Conservation (phyloP, 2,329 filamentous ascomycete genomes). For the Fusarium multiceps region DNA sequence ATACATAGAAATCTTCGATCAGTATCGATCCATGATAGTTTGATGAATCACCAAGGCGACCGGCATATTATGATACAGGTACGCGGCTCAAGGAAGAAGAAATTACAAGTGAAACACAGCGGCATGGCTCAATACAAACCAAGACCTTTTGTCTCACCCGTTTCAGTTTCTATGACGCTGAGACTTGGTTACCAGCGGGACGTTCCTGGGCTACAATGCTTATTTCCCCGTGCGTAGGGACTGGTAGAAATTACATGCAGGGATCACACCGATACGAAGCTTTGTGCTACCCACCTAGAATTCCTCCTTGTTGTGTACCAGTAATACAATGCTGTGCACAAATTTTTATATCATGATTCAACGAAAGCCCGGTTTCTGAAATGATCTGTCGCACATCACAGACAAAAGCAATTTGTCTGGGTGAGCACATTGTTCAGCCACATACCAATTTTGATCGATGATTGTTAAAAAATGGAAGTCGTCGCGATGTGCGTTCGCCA, state of each 20-base stretch:
- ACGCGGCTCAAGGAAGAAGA: not conserved
- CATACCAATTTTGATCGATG: not conserved
- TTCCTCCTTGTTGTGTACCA: not conserved
- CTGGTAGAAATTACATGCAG: conserved; percentile 4
- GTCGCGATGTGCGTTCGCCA: not conserved
- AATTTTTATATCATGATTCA: conserved; percentile 18
- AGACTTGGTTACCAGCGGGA: conserved; percentile 6
- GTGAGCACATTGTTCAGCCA: conserved; percentile 1
- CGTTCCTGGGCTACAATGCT: conserved; percentile 10
- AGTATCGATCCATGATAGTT: not conserved
- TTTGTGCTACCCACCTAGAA: not conserved
- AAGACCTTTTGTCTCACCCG: conserved; percentile 6
- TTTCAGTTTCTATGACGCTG: conserved; percentile 25
- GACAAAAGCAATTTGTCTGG: conserved; percentile 9
- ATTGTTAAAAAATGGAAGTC: not conserved
- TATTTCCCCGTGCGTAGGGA: conserved; percentile 6
- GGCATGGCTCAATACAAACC: not conserved
- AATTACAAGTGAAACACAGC: conserved; percentile 17
- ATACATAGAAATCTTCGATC: not conserved
- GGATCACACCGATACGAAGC: conserved; percentile 4
- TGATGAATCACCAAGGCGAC: conserved; percentile 15
- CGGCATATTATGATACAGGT: not conserved
- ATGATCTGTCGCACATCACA: conserved; percentile 6
- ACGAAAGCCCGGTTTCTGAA: not conserved
- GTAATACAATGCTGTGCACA: not conserved